Base-by-base conservation (phyloP, 2,329 filamentous ascomycete species). In the Ramularia collo-cygni region DNA sequence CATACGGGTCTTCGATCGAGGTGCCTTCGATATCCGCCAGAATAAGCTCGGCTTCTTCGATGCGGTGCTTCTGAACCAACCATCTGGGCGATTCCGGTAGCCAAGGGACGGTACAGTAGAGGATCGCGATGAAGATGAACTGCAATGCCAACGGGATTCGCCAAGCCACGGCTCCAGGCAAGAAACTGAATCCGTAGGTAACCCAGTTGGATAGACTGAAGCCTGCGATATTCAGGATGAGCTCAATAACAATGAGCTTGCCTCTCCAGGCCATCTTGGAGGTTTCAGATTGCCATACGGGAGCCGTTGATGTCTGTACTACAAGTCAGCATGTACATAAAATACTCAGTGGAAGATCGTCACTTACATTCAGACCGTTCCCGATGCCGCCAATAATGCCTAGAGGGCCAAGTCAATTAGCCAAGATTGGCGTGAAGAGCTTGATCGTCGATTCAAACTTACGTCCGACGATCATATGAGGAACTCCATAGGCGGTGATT, bases 201-300 rank as follows among this genome's bases (percentile, higher is more conserved):
- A 75, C 62, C 70, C 72, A 76, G 31, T 74, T 73, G 4, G 64
- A 66, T 2, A 75, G 34, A 1, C 58, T 64, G 43, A 72, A 74
- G 2, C 72, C 73, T 13, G 62, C 64, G 30, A 74, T 69, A 26
- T 54, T 55, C 51, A 74, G 61, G 32, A 69, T 69, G 56, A 74
- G 64, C 35, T 62, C 58, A 31, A 61, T 55, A 17, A 60, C 55
- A 29, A 60, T 56, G 14, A 61, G 51, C 38, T 57, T 58, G 13
- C 58, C 57, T 35, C 58, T 55, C 64, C 64, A 66, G 18, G 59
- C 56, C 8, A 63, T 55, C 33, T 65, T 67, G 1, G 66, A 67
- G 0, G 69, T 74, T 47, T 75, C 72, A 3, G 68, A 66, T 52
- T 65, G 70, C 70, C 70, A 75, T 3, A 73, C 62, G 3, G 67